Base-by-base conservation (phyloP, 2,329 filamentous ascomycete species). In the Nothopassalora personata region DNA sequence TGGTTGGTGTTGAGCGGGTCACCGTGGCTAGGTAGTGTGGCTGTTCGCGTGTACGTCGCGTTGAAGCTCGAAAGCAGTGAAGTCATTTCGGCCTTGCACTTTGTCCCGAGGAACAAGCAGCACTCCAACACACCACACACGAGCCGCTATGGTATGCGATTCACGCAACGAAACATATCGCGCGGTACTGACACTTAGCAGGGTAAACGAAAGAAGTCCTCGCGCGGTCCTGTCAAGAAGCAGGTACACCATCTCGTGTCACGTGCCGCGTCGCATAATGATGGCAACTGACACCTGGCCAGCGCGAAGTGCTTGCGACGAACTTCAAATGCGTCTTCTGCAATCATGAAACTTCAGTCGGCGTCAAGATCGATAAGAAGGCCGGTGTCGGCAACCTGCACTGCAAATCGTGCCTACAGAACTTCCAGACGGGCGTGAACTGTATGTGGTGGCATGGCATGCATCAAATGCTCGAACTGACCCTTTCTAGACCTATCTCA, bases 261-360 rank as follows among this genome's bases (percentile, higher is more conserved):
- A 46, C 43, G 45, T 56, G 11, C 39, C 15, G 18, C 15, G 49
- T 33, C 28, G 49, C 31, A 34, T 34, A 5, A 13, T n/a, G 28
- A 30, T 31, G 28, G 48, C n/a, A 45, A 46, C 53, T 55, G 48
- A 61, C 57, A 59, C 33, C 34, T 48, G n/a, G 11, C 27, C 63
- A 72, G 68, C 70, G 83, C 73, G 89, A 92, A 68, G 83, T 86
- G 45, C 81, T 94, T 18, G 82, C 88, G 3, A 92, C 90, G 2
- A 84, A 85, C n/a, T 99, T 99, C 75, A 90, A 92, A 58, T 99
- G 94, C 73, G 86, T 99, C 49, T 99, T 99, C 78, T 99, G 94
- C 81, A 97, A 97, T 74, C 92, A 97, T 77, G 94, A 97, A 73
- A 94, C 91, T 66, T 90, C 92, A 0, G 90, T 99, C 54, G 83